phyloP scores from a whole-genome alignment of 75 land plant genomes.

The Cunninghamia lanceolata region DNA sequence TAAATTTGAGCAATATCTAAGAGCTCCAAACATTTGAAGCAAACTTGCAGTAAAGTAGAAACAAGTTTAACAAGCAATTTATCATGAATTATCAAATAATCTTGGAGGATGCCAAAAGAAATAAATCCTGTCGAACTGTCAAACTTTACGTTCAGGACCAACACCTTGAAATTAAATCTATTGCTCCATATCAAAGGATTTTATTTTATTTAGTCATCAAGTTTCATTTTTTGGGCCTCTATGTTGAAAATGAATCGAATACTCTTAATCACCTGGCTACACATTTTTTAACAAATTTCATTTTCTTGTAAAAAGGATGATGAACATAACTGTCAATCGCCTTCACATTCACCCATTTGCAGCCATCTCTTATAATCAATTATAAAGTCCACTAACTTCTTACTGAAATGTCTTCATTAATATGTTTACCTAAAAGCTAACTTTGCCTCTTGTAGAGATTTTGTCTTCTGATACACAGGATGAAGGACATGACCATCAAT shows the following conservation, averaged over 20 bases:
- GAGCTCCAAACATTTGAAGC: not conserved
- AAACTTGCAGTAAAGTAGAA: not conserved
- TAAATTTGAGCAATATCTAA: not conserved
- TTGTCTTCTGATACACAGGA: constrained; percentile 49
- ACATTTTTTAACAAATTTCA: not conserved
- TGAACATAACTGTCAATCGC: not conserved
- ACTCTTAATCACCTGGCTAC: not conserved
- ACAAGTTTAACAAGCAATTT: not conserved
- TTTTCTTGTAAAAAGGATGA: not conserved
- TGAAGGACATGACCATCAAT: constrained; percentile 73
- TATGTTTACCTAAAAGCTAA: not conserved
- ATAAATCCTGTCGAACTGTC: not conserved
- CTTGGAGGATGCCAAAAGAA: not conserved
- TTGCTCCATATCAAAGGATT: not conserved
- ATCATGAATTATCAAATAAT: not conserved
- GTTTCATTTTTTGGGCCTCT: not conserved
- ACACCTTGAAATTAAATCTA: not conserved
- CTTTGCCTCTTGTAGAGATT: not conserved
- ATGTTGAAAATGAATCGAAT: not conserved
- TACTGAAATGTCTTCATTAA: not conserved
- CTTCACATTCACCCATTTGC: not conserved
- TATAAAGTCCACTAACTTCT: not conserved
- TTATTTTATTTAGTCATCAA: not conserved
- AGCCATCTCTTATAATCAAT: not conserved
- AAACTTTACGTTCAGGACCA: not conserved